phyloP scores from a whole-genome alignment of 371 early-diverging fungal species.

The Saksenaea oblongispora region DNA sequence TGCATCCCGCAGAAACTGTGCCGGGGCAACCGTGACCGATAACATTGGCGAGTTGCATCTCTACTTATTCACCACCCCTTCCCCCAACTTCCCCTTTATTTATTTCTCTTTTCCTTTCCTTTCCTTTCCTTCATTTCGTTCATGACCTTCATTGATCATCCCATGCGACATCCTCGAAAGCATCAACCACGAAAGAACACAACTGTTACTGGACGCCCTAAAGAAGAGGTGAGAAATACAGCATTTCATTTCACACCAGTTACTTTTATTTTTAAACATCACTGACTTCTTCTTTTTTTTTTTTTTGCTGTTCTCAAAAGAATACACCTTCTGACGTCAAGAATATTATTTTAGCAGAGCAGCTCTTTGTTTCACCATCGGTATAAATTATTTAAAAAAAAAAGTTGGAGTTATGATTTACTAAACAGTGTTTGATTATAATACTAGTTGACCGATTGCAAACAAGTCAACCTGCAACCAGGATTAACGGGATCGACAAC shows the following conservation, averaged over 20 bases:
- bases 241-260: not conserved
- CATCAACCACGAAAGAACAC: not conserved
- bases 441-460: not conserved
- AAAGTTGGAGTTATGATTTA: not conserved
- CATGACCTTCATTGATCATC: not conserved
- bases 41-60: not conserved
- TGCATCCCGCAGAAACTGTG: not conserved
- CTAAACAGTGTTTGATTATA: not conserved
- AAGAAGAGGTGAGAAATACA: not conserved
- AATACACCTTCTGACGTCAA: not conserved
- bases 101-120: conserved; percentile 10
- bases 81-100: not conserved
- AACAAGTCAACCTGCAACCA: not conserved
- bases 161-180: not conserved
- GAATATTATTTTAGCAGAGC: not conserved
- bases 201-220: not conserved
- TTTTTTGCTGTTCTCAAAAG: not conserved
- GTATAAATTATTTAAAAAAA: not conserved
- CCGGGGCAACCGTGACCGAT: not conserved
- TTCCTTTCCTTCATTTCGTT: conserved; percentile 8
- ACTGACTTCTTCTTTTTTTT: not conserved
- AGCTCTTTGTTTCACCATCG: not conserved
- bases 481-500: not conserved
- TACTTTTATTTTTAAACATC: not conserved
- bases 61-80: conserved; percentile 5